A percentile compares a stretch with the other conserved stretches of the same genome.
Evolutionary conservation across 352 stramenopile genomes (phyloP).

Genomic region (Albugo candida): DNA sequence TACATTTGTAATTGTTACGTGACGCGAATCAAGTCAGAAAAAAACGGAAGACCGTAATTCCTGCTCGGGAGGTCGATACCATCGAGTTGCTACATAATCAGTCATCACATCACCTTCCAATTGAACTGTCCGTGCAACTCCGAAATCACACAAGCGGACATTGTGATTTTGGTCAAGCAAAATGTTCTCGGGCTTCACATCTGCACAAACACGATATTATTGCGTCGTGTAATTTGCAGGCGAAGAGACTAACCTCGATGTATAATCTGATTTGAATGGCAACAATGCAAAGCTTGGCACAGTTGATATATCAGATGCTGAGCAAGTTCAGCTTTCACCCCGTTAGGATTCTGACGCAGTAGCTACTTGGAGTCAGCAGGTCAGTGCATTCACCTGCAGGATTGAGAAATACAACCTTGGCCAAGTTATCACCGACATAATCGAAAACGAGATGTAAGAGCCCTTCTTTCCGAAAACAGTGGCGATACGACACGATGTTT

Average conservation of each 20-base stretch:
- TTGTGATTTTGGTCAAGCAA: conserved; percentile 47
- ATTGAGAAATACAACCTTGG: conserved; percentile 21
- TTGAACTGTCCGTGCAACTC: conserved; percentile 48
- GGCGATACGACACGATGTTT: conserved; percentile 63
- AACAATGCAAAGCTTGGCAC: conserved; percentile 54
- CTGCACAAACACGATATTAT: conserved; percentile 9
- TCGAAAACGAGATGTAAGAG: conserved; percentile 65
- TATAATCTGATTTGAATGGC: conserved; percentile 59
- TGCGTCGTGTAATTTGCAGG: neutral
- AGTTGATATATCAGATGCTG: conserved; percentile 44
- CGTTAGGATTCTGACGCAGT: conserved; percentile 30
- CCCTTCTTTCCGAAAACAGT: conserved; percentile 62
- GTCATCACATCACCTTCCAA: conserved; percentile 58
- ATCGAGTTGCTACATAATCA: conserved; percentile 64
- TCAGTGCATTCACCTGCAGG: neutral
- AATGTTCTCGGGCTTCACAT: conserved; percentile 72
- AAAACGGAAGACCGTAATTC: conserved; percentile 27
- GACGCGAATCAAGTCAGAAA: neutral
- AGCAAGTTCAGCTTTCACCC: conserved; percentile 28
- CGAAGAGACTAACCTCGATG: conserved; percentile 33
- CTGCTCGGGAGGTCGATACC: conserved; percentile 68
- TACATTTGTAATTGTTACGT: neutral
- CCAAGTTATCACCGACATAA: conserved; percentile 41
- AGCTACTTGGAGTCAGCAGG: conserved; percentile 11
- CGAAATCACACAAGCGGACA: conserved; percentile 67